Conservation (phyloP, 2,329 filamentous ascomycete species). For the Pseudodiploospora longispora region DNA sequence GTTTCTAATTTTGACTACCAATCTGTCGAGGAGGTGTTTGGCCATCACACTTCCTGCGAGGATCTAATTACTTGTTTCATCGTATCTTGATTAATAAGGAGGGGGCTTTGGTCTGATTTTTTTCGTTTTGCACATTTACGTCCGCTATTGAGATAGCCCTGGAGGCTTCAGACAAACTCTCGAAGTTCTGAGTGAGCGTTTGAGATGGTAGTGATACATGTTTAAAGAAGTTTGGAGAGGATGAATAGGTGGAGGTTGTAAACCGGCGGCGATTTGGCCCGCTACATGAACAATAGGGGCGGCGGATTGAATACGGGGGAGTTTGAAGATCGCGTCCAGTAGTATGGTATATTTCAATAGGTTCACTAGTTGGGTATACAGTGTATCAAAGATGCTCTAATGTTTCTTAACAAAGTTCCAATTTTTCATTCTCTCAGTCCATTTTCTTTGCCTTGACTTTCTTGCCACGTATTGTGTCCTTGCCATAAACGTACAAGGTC, state of each 20-base stretch:
- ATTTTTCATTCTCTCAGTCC: too few species aligned
- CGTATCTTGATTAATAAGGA: conserved; percentile 18
- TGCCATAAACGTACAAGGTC: too few species aligned
- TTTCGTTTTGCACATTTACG: conserved; percentile 14
- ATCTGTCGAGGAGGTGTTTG: conserved; percentile 5
- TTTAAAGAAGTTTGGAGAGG: conserved; percentile 5
- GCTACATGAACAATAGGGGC: too few species aligned
- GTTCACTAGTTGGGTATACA: too few species aligned
- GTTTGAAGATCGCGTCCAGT: not conserved
- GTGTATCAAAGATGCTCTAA: too few species aligned
- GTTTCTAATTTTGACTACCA: not conserved
- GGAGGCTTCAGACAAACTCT: conserved; percentile 23
- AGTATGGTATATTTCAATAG: too few species aligned
- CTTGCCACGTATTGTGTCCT: too few species aligned
- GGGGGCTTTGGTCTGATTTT: conserved; percentile 14
- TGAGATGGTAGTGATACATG: conserved; percentile 5
- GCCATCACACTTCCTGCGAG: conserved; percentile 17
- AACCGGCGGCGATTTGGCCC: not conserved
- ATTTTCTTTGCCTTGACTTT: too few species aligned
- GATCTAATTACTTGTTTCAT: conserved; percentile 20
- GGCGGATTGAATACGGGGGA: conserved; percentile 3
- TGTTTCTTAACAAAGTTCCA: too few species aligned
- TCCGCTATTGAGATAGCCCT: conserved; percentile 21
- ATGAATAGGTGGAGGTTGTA: not conserved
- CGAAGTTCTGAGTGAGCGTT: conserved; percentile 12